Base-by-base conservation (phyloP, 805 yeast species). In the Saccharomycopsis amapae region DNA sequence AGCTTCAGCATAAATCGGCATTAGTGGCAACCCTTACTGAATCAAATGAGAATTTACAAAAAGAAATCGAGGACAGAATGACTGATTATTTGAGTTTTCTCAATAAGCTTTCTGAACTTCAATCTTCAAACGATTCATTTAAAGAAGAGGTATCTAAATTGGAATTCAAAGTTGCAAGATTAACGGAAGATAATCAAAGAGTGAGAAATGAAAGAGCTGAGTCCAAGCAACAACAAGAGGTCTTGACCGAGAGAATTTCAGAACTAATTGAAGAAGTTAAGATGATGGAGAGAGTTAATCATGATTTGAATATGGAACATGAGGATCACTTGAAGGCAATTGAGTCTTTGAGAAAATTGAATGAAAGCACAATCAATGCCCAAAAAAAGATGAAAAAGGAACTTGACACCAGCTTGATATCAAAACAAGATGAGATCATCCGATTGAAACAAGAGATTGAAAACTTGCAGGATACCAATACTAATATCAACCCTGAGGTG, bases 141-240 rank as follows among this genome's bases (percentile, higher is more conserved):
- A 39, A 46, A 33, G 53, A 49, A 20, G 38, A 42, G 22, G 37
- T 49, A 17, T 40, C 48, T 12, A 48, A 44, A 23, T 40, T 48
- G 18, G 38, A 40, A 4, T 35, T 31, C 28, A 46, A 46, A 37
- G n/a, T 41, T 24, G 24, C 12, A n/a, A 5, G 42, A 17, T 30
- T 26, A 15, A 6, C 22, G 3, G 34, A 41, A 13, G 49, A 45
- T 18, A 35, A 30, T 22, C 20, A n/a, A n/a, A 17, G 45, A 26
- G 22, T 35, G 20, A 23, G 39, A 22, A 42, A 28, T 9, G 49
- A 45, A 22, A 24, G 38, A 19, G 30, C n/a, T 4, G 30, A 43
- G 6, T 13, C 18, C 23, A 18, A 25, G 10, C 9, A 35, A 4
- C 39, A 41, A 25, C 5, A 12, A 18, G 13, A n/a, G 24, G 15